A percentile compares a stretch with the other conserved stretches of the same genome.
Conservation (phyloP, 371 early-diverging fungal species). For the Mucor velutinosus region DNA sequence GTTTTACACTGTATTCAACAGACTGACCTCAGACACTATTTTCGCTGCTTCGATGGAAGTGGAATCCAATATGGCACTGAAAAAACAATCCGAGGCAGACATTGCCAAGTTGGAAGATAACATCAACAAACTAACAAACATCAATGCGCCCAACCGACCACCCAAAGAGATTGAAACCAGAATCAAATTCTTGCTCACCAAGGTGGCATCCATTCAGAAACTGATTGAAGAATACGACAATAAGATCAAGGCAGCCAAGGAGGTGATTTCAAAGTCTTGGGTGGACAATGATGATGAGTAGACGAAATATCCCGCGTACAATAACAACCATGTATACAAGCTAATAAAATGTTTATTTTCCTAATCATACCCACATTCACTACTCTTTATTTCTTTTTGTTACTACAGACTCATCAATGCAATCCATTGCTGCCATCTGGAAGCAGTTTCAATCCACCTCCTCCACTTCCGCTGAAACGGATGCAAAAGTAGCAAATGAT, state of each 20-base stretch:
- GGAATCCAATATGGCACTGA: slow-evolving; percentile 68
- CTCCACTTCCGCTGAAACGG: not conserved
- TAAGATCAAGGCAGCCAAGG: slow-evolving; percentile 51
- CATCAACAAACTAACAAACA: slow-evolving; percentile 53
- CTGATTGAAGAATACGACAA: slow-evolving; percentile 58
- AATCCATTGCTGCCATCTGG: not conserved
- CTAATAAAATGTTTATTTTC: slow-evolving; percentile 5
- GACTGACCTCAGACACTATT: slow-evolving; percentile 67
- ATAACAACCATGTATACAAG: not conserved
- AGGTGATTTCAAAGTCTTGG: slow-evolving; percentile 41
- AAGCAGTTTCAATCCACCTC: not conserved
- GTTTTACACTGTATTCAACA: slow-evolving; percentile 74
- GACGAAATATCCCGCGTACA: not conserved
- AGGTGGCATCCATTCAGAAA: slow-evolving; percentile 52
- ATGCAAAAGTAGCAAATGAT: not conserved
- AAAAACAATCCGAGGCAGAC: slow-evolving; percentile 66
- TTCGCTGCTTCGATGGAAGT: slow-evolving; percentile 84
- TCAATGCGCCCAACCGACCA: slow-evolving; percentile 44
- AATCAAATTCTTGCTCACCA: slow-evolving; percentile 58
- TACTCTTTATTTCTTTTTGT: not conserved
- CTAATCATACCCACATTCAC: not conserved
- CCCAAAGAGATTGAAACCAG: slow-evolving; percentile 61
- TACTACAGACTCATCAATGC: not conserved
- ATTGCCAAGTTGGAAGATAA: slow-evolving; percentile 75
- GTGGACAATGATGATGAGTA: slow-evolving; percentile 3